Evolutionary conservation across 192 early-diverging fungal species (phyloP), one percentile per base, ranked within the genome.

Genomic region (Coemansia sp.): DNA sequence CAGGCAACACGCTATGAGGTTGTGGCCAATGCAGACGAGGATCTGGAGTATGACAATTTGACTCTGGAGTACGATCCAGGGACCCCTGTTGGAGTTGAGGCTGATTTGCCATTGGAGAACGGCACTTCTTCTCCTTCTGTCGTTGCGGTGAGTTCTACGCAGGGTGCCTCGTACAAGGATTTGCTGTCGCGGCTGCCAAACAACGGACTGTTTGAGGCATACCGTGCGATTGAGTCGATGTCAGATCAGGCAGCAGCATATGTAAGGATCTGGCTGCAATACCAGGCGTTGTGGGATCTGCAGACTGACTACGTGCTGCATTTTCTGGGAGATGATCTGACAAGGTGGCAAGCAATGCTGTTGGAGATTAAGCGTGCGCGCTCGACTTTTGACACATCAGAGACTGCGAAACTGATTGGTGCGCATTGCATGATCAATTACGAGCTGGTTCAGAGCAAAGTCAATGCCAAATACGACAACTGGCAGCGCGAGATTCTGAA

Each of bases 231-330:
- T 30, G 94, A 98, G 84, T 60, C 63, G 5, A 94, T 91, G 82
- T 76, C 91, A 19, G 70, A 83, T 22, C 83, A 92, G 66, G 92
- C 96, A 9, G 84, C 82, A 6, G 83, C 88, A 25, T 99, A 99
- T 67, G 92, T 95, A 32, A 85, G 87, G 51, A 90, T 94, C 60
- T 99, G 98, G 98, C 85, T 98, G 19, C 92, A 93, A 62, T 98
- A 98, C 84, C 98, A 99, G 73, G 93, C 92, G 6, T 86, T 99
- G 36, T 99, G 97, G 97, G 98, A 99, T 76, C 84, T 98, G 46
- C 95, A 98, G 69, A 84, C 88, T 0, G 89, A 91, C 70, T 85
- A 90, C 54, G 90, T 99, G 20, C 91, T 89, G 65, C 75, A 85
- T 46, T 83, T 85, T 27, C 86, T 99, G 24, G 94, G 94, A 27